These are phyloP conservation scores for Trifolium fragiferum DNA, from an alignment of 306 rosid species.

Conservation along the genomic window DNA sequence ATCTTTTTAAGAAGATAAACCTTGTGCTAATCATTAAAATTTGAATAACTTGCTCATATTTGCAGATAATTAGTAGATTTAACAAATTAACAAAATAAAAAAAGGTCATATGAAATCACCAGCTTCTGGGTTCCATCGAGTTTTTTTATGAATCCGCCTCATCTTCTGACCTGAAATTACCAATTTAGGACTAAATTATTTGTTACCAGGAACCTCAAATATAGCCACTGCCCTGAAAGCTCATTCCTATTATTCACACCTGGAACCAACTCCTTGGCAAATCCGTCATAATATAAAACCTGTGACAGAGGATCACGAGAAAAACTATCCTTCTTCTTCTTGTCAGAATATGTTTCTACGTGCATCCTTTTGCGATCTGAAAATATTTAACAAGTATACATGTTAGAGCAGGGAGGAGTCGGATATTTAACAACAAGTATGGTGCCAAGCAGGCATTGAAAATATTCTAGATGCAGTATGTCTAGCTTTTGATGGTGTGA, in stretches of 20 bases:
- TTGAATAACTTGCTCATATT: background rate
- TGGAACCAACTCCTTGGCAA: constrained; percentile 63
- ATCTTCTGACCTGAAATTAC: constrained; percentile 54
- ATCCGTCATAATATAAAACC: constrained; percentile 49
- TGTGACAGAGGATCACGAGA: constrained; percentile 65
- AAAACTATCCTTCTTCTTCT: constrained; percentile 25
- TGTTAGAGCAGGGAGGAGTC: background rate
- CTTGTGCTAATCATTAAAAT: background rate
- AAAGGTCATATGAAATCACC: constrained; percentile 35
- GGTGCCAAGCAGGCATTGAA: constrained; percentile 7
- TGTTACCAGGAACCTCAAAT: constrained; percentile 17
- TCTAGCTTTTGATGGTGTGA: constrained; percentile 8
- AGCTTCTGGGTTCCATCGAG: constrained; percentile 71
- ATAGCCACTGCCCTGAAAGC: constrained; percentile 28
- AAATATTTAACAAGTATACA: background rate
- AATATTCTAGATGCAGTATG: background rate
- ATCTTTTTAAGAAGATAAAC: constrained; percentile 16
- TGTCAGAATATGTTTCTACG: constrained; percentile 58
- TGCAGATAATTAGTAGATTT: constrained; percentile 3
- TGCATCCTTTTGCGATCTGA: constrained; percentile 54
- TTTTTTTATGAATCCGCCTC: constrained; percentile 46
- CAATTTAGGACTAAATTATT: constrained; percentile 30
- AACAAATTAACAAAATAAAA: constrained; percentile 6
- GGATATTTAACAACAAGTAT: constrained; percentile 19
- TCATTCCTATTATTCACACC: constrained; percentile 52